Evolutionary conservation across 495 filamentous ascomycete genomes (phyloP).

Genomic region (Cercophora samala): DNA sequence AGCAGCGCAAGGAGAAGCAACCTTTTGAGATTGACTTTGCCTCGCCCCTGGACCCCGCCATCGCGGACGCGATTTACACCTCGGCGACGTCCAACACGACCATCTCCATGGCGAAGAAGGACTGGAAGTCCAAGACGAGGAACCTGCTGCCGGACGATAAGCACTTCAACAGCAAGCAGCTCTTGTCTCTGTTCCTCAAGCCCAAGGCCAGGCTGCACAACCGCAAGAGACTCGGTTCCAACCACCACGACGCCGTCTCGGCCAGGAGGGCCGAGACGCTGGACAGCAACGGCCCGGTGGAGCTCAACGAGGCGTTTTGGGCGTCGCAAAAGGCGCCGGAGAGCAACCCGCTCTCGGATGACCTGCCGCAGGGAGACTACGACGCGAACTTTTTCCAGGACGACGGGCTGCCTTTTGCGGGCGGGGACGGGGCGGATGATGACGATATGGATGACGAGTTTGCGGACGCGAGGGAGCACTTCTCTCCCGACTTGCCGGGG

Average conservation of each 20-base stretch:
- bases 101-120: slow-evolving; percentile 82
- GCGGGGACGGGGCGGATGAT: slow-evolving; percentile 68
- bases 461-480: slow-evolving; percentile 85
- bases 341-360: slow-evolving; percentile 33
- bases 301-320: slow-evolving; percentile 97
- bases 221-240: slow-evolving; percentile 29
- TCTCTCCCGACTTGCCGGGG: slow-evolving; percentile 66
- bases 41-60: slow-evolving; percentile 61
- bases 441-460: slow-evolving; percentile 70
- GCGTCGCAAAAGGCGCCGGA: slow-evolving; percentile 66
- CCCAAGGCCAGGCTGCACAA: slow-evolving; percentile 76
- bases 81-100: slow-evolving; percentile 75
- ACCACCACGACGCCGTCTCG: background rate
- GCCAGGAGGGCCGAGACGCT: slow-evolving; percentile 32
- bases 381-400: slow-evolving; percentile 98
- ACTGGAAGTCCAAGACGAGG: slow-evolving; percentile 89
- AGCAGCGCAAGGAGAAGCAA: slow-evolving; percentile 86
- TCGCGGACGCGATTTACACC: slow-evolving; percentile 81
- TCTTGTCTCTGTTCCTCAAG: slow-evolving; percentile 89
- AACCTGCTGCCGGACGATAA: slow-evolving; percentile 97
- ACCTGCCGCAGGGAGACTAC: slow-evolving; percentile 66
- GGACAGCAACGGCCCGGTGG: slow-evolving; percentile 49
- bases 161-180: slow-evolving; percentile 90
- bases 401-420: slow-evolving; percentile 75
- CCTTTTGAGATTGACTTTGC: slow-evolving; percentile 91